Evolutionary conservation across 164 flowering plant genomes (phyloP).

Genomic region (Vitis amurensis): DNA sequence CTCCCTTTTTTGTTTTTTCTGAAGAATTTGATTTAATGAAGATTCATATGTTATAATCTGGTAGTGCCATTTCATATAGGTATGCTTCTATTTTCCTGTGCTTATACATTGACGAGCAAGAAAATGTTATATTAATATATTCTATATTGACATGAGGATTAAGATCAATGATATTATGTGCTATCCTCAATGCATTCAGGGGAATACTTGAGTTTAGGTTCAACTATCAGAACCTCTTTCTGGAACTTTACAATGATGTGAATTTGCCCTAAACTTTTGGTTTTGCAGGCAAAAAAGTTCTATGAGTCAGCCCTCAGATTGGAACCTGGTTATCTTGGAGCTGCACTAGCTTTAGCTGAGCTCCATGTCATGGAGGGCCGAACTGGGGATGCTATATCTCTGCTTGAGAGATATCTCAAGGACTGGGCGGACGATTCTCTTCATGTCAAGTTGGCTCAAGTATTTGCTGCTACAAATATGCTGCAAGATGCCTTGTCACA

Average conservation of each 20-base stretch:
- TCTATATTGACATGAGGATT: no score
- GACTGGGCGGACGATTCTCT: constrained; percentile 97
- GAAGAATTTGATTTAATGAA: no score
- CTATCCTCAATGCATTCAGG: no score
- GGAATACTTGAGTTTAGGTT: no score
- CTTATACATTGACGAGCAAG: no score
- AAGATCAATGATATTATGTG: no score
- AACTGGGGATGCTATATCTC: constrained; percentile 79
- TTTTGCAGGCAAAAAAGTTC: constrained; percentile 80
- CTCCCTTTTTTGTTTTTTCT: no score
- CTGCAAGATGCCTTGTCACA: constrained; percentile 86
- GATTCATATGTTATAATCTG: no score
- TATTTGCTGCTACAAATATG: constrained; percentile 84
- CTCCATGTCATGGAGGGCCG: constrained; percentile 91
- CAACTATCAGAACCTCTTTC: no score
- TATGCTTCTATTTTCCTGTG: no score
- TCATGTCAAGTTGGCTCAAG: constrained; percentile 92
- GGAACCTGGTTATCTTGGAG: constrained; percentile 95
- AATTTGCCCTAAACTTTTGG: neutral
- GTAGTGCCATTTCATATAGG: no score
- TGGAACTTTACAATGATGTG: neutral
- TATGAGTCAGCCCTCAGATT: constrained; percentile 95
- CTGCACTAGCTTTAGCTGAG: constrained; percentile 93
- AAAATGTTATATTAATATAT: no score
- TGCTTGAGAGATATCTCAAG: constrained; percentile 84